These are phyloP conservation scores for Elaphomyces granulatus DNA, from an alignment of 495 filamentous ascomycete species.

Conservation along the genomic window DNA sequence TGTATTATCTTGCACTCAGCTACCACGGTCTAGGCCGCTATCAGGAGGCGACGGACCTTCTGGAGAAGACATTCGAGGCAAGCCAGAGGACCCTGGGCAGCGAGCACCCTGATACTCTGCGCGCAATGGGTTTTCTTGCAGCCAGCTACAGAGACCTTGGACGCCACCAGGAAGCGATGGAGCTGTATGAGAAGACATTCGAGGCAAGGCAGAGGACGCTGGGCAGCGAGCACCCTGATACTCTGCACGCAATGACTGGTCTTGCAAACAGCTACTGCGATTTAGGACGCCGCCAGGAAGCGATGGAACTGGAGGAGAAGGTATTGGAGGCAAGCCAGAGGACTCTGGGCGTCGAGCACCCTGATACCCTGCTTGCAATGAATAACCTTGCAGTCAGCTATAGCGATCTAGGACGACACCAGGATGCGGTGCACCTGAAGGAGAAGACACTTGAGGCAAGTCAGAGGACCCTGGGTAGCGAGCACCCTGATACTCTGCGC, in stretches of 20 bases:
- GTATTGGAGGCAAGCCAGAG: conserved; percentile 13
- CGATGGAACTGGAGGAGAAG: conserved; percentile 3
- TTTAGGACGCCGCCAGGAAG: conserved; percentile 15
- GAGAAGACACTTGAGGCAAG: conserved; percentile 5
- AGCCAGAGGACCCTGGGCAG: conserved; percentile 14
- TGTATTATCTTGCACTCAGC: conserved; percentile 9
- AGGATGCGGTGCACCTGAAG: conserved; percentile 5
- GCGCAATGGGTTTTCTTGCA: conserved; percentile 11
- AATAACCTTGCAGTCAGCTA: conserved; percentile 4
- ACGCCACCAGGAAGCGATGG: conserved; percentile 8
- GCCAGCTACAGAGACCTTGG: conserved; percentile 8
- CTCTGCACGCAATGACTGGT: conserved; percentile 10
- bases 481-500: conserved; percentile 1
- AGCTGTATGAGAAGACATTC: conserved; percentile 10
- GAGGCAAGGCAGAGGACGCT: conserved; percentile 11
- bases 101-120: conserved; percentile 16
- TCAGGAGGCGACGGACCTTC: conserved; percentile 9
- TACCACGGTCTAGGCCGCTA: conserved; percentile 9
- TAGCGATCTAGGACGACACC: not conserved
- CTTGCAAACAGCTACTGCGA: conserved; percentile 8
- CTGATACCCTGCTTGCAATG: not conserved
- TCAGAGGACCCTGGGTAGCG: conserved; percentile 2
- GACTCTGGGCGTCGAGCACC: conserved; percentile 12
- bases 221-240: conserved; percentile 17
- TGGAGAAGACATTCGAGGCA: conserved; percentile 9